Conservation (phyloP, 345 rosid species). For the Populus alba region DNA sequence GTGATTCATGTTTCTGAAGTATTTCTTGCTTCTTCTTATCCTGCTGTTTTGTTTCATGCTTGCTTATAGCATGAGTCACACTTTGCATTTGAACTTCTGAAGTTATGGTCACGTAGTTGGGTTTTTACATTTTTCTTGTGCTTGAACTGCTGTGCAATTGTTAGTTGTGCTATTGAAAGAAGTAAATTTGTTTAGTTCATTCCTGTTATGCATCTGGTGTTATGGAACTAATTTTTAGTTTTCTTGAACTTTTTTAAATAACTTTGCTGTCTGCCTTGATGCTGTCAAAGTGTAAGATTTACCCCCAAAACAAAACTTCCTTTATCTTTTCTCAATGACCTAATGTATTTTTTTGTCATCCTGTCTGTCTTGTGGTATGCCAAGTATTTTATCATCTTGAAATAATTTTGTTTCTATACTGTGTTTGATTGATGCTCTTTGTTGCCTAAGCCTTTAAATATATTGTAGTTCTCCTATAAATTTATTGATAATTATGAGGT, state of each 20-base stretch:
- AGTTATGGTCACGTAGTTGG: neutral
- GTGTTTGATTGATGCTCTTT: neutral
- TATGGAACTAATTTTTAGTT: neutral
- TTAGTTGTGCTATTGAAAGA: neutral
- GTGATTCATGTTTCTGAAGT: neutral
- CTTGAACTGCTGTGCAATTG: neutral
- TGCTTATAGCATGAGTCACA: neutral
- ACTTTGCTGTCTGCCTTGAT: slow-evolving; percentile 1
- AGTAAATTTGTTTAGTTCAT: neutral
- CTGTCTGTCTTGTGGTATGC: neutral
- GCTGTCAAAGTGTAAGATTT: neutral
- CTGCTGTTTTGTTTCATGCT: neutral
- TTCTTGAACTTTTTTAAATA: slow-evolving; percentile 12
- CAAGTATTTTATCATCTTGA: neutral
- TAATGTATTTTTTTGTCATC: neutral
- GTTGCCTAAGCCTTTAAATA: neutral
- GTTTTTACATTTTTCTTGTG: neutral
- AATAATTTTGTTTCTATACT: neutral
- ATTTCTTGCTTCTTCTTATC: neutral
- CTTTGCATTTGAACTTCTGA: neutral
- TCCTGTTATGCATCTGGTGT: neutral
- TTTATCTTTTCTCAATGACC: neutral
- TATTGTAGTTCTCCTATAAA: neutral
- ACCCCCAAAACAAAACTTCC: neutral
- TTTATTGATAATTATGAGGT: neutral